Percentiles rank a stretch among this genome's conserved stretches.
Conservation (phyloP, 441 rosid genomes). For the Theobroma grandiflorum region DNA sequence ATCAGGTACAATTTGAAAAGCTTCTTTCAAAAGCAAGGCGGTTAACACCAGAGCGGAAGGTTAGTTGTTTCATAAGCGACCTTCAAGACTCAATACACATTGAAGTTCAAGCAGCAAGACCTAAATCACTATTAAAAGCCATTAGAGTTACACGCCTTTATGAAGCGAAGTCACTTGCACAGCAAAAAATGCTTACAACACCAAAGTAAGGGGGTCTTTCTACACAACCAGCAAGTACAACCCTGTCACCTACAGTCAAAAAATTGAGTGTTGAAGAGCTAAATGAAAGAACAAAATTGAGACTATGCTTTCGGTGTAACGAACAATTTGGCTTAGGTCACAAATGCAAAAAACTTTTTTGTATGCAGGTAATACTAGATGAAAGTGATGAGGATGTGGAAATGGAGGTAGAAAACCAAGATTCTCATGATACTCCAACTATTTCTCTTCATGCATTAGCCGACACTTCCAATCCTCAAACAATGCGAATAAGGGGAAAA, state of each 20-base stretch:
- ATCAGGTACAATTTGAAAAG: neutral
- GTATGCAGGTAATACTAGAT: no score
- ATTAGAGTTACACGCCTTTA: neutral
- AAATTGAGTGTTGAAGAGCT: neutral
- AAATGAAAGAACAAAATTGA: neutral
- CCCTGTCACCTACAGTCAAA: neutral
- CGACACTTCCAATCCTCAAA: no score
- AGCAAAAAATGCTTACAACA: neutral
- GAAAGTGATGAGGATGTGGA: no score
- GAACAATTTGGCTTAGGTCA: no score
- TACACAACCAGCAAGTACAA: neutral
- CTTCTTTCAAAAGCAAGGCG: neutral
- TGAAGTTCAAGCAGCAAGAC: neutral
- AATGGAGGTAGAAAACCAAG: no score
- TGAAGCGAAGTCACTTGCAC: neutral
- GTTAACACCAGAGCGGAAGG: neutral
- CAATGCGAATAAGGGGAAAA: no score
- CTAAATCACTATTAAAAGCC: neutral
- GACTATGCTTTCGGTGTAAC: neutral
- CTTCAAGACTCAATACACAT: neutral
- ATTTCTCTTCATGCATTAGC: no score
- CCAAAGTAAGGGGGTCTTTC: neutral
- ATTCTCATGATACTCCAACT: no score
- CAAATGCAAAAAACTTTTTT: no score
- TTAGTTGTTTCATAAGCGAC: neutral